phyloP scores from a whole-genome alignment of 495 filamentous ascomycete genomes.

The Extremus antarcticus region DNA sequence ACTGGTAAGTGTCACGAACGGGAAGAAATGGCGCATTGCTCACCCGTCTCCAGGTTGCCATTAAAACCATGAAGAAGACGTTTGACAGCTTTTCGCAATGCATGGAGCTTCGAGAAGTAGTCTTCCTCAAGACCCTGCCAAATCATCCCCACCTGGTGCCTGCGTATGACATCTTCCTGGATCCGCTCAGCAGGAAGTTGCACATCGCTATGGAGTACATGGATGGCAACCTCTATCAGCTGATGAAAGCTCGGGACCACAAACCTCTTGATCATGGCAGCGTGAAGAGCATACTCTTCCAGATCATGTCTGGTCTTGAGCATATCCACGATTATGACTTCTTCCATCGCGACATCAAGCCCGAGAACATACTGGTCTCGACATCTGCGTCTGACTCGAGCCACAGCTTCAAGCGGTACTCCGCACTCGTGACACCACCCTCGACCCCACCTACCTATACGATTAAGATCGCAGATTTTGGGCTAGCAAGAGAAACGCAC shows the following conservation, averaged over 20 bases:
- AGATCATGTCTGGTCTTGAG: constrained; percentile 90
- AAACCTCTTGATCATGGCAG: constrained; percentile 80
- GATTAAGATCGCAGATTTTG: constrained; percentile 98
- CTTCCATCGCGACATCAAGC: constrained; percentile 99
- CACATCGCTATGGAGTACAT: constrained; percentile 99
- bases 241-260: constrained; percentile 97
- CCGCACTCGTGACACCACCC: constrained; percentile 83
- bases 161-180: constrained; percentile 96
- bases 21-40: constrained; percentile 10
- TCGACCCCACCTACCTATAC: constrained; percentile 88
- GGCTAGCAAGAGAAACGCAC: constrained; percentile 92
- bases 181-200: constrained; percentile 86
- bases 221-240: constrained; percentile 97
- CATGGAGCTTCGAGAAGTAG: constrained; percentile 87
- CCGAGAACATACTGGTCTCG: constrained; percentile 96
- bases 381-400: constrained; percentile 73
- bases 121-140: constrained; percentile 85
- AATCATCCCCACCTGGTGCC: constrained; percentile 85
- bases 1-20: constrained; percentile 50
- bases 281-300: constrained; percentile 95
- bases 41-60: constrained; percentile 59
- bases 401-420: constrained; percentile 80
- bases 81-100: constrained; percentile 88
- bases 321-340: constrained; percentile 96
- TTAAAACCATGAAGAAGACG: constrained; percentile 99